phyloP scores from a whole-genome alignment of 495 filamentous ascomycete genomes.

The Xylaria sp. region DNA sequence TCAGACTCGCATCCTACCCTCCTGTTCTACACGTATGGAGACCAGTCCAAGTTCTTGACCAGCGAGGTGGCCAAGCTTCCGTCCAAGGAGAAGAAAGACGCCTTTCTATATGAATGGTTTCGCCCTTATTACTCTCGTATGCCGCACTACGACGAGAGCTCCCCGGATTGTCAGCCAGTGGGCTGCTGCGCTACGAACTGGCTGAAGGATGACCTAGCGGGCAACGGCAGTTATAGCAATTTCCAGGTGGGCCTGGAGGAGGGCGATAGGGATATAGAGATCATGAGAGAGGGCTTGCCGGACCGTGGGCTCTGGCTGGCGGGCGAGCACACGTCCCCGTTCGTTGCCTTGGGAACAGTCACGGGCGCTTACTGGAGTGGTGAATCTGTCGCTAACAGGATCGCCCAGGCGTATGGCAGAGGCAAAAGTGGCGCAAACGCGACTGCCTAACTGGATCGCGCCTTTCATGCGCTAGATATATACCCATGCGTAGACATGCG shows the following conservation, averaged over 20 bases:
- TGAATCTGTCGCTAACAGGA: constrained; percentile 73
- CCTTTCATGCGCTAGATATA: not conserved
- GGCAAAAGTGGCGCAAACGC: constrained; percentile 29
- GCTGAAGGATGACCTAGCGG: constrained; percentile 82
- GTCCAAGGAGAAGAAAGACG: constrained; percentile 46
- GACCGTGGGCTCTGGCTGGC: constrained; percentile 85
- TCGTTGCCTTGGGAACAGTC: constrained; percentile 83
- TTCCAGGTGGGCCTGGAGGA: constrained; percentile 79
- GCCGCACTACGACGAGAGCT: constrained; percentile 63
- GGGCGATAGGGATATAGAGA: constrained; percentile 76
- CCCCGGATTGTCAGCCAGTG: constrained; percentile 66
- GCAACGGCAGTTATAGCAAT: constrained; percentile 89
- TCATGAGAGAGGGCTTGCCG: constrained; percentile 72
- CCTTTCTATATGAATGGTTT: constrained; percentile 67
- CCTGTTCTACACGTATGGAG: constrained; percentile 89
- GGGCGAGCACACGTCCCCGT: constrained; percentile 92
- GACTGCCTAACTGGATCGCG: constrained; percentile 21
- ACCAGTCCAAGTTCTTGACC: constrained; percentile 57
- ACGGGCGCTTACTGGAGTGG: constrained; percentile 95
- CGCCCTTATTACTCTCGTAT: constrained; percentile 78
- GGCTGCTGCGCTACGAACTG: constrained; percentile 76
- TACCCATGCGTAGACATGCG: not conserved
- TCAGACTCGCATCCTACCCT: constrained; percentile 79
- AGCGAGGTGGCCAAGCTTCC: constrained; percentile 48
- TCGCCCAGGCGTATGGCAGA: constrained; percentile 52